phyloP scores from a whole-genome alignment of 73 alveolate species.

The Tetrahymena borealis region DNA sequence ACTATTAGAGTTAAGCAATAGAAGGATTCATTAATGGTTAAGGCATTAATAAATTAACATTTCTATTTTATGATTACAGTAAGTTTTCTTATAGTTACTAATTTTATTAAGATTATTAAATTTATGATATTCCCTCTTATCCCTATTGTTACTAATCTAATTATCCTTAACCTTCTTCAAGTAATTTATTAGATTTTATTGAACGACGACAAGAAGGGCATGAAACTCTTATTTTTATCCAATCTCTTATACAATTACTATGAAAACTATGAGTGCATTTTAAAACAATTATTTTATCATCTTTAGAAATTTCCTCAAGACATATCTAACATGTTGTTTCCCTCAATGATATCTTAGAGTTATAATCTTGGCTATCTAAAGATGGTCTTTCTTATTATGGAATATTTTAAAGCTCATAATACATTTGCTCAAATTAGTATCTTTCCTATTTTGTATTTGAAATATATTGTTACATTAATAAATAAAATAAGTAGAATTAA shows the following conservation, averaged over 20 bases:
- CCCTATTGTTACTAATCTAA: neutral
- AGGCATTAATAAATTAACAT: too few species aligned
- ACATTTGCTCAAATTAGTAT: neutral
- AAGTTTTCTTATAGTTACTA: neutral
- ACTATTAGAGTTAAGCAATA: too few species aligned
- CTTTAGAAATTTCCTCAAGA: neutral
- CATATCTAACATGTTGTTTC: neutral
- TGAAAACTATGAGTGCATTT: neutral
- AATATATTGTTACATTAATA: neutral
- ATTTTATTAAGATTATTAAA: neutral
- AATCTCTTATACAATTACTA: neutral
- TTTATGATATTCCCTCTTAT: neutral
- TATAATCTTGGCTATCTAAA: neutral
- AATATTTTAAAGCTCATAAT: neutral
- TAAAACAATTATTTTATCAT: neutral
- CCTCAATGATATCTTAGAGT: neutral
- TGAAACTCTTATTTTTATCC: neutral
- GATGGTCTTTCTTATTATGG: neutral
- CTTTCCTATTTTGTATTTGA: neutral
- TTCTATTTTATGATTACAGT: too few species aligned
- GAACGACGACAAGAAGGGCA: neutral
- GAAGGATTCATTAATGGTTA: too few species aligned
- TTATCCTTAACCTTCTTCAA: neutral
- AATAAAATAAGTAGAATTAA: neutral
- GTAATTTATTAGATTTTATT: neutral